Base-by-base conservation (phyloP, 1,139 yeast species). In the Geotrichum klebahnii region DNA sequence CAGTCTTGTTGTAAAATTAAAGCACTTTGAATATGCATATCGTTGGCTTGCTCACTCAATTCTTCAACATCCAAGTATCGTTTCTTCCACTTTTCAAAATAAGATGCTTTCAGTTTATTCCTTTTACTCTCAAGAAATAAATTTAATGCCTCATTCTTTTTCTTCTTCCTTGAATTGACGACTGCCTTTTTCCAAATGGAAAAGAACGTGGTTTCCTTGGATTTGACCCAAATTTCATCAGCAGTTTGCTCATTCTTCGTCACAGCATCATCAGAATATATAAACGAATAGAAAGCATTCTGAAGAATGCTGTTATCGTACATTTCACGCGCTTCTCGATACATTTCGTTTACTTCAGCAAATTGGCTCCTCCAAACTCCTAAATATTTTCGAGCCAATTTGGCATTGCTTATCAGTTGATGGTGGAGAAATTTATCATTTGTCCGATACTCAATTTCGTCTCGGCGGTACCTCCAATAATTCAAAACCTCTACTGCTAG, bases 201-300 rank as follows among this genome's bases (percentile, higher is more conserved):
- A n/a, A 48, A 26, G 29, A 22, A 28, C 20, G 2, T 10, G 9
- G 1, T 38, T 38, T 48, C 8, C 10, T 20, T 8, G 24, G n/a
- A 12, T 14, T 26, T 12, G 5, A 12, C 6, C 29, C 24, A 48
- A 6, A 32, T 10, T 10, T 28, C 19, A 24, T 33, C 45, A 6
- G 52, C 48, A 12, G 24, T 33, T 14, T 44, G 37, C 23, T 34
- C 41, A 10, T 23, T 20, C 6, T 44, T 36, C 12, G 16, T 10
- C 2, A 43, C n/a, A 8, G 16, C 32, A 4, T 48, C 45, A 2
- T 33, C 41, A 3, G 40, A 26, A 28, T 33, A 38, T n/a, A 43
- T 10, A 1, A 48, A 10, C 2, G 45, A 26, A n/a, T 48, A 22
- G 16, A 48, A 32, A 6, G 47, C 52, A 5, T 48, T 48, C 23